A percentile compares a stretch with the other conserved stretches of the same genome.
These are phyloP conservation scores for Calonectria pseudoreteaudii DNA, from an alignment of 2,329 filamentous ascomycete genomes.

Conservation along the genomic window DNA sequence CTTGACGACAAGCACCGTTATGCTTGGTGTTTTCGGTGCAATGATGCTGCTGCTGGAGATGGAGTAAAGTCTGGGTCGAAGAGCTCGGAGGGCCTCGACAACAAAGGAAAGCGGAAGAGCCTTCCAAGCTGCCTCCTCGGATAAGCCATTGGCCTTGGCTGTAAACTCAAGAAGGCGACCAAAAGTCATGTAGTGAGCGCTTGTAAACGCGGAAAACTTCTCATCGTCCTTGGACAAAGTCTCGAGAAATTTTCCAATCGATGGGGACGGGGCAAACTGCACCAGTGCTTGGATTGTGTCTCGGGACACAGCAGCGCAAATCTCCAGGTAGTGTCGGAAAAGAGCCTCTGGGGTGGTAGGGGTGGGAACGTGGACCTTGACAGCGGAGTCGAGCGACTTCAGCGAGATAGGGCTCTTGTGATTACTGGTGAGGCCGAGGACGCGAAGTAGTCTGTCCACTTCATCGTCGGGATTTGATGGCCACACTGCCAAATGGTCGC, in stretches of 20 bases:
- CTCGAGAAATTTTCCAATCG: constrained; percentile 48
- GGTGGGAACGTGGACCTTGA: constrained; percentile 46
- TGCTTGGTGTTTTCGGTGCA: constrained; percentile 35
- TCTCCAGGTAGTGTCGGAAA: constrained; percentile 60
- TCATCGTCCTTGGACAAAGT: constrained; percentile 33
- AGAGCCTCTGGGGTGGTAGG: constrained; percentile 53
- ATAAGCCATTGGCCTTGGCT: constrained; percentile 5
- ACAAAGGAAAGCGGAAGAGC: constrained; percentile 60
- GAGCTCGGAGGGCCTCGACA: constrained; percentile 64
- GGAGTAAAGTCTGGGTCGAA: constrained; percentile 67
- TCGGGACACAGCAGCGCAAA: constrained; percentile 49
- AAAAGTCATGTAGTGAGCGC: constrained; percentile 39
- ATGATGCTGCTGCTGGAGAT: constrained; percentile 67
- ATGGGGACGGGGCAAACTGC: constrained; percentile 65
- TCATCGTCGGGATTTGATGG: constrained; percentile 52
- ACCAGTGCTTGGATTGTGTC: constrained; percentile 50
- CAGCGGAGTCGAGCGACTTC: constrained; percentile 33
- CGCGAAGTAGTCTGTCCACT: constrained; percentile 42
- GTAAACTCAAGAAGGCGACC: constrained; percentile 38
- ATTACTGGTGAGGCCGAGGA: constrained; percentile 37
- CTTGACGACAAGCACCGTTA: constrained; percentile 36
- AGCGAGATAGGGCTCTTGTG: constrained; percentile 39
- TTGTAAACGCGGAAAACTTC: constrained; percentile 29
- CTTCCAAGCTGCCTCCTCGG: constrained; percentile 26
- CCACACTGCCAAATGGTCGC: constrained; percentile 55